These are phyloP conservation scores for Panus rudis DNA, from an alignment of 768 basidiomycete genomes.

Conservation along the genomic window DNA sequence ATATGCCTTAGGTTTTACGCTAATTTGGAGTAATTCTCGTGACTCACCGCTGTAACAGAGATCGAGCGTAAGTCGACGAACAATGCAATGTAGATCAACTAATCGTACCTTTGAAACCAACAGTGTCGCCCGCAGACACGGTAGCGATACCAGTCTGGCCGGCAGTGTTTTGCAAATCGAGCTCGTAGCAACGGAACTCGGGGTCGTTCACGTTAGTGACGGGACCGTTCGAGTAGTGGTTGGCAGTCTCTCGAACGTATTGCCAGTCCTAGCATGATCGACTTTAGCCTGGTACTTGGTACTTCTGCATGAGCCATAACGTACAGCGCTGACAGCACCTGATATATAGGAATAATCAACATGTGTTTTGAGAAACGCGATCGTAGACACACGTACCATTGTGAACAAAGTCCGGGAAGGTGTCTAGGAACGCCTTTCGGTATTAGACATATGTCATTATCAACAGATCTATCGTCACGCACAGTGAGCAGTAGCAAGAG, in stretches of 20 bases:
- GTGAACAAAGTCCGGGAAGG: conserved; percentile 25
- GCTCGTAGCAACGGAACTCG: conserved; percentile 29
- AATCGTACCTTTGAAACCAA: conserved; percentile 22
- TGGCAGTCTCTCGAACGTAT: conserved; percentile 25
- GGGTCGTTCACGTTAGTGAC: conserved; percentile 24
- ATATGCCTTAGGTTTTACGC: too few relatives aligned
- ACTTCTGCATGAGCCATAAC: background rate
- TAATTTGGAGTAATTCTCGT: too few relatives aligned
- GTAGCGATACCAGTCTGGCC: conserved; percentile 17
- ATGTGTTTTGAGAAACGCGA: background rate
- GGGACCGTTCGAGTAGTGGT: conserved; percentile 25
- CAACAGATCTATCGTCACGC: conserved; percentile 1
- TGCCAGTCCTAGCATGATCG: conserved; percentile 18
- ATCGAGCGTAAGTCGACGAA: background rate
- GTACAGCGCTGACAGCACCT: conserved; percentile 5
- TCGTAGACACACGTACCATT: conserved; percentile 10
- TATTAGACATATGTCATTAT: background rate
- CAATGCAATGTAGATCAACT: background rate
- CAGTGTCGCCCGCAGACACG: conserved; percentile 20
- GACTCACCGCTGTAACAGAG: conserved; percentile 8
- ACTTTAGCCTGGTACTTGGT: background rate
- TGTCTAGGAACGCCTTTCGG: conserved; percentile 13
- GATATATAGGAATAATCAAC: background rate
- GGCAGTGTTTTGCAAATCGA: conserved; percentile 18
- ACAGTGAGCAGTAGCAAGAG: conserved; percentile 15